phyloP scores from a whole-genome alignment of 192 early-diverging fungal species.

The Mortierella alpina region DNA sequence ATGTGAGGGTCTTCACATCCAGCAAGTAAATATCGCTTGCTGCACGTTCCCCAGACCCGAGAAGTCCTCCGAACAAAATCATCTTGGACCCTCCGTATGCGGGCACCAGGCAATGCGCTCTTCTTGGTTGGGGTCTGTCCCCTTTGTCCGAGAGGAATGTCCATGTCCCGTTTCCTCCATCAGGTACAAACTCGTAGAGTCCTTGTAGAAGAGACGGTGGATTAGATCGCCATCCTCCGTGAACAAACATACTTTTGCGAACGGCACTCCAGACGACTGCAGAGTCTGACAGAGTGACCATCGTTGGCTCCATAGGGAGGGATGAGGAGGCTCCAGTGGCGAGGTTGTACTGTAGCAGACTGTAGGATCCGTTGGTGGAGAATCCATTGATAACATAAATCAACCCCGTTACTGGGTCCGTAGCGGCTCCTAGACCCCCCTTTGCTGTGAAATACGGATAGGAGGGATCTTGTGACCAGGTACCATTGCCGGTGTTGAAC shows the following conservation, averaged over 20 bases:
- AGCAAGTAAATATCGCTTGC: slow-evolving; percentile 16
- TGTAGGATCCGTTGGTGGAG: not conserved
- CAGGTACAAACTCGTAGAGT: not conserved
- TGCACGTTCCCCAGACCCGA: too few species aligned
- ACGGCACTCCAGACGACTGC: not conserved
- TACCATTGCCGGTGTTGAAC: not conserved
- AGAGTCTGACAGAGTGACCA: not conserved
- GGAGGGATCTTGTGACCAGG: not conserved
- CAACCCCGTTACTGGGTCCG: slow-evolving; percentile 7
- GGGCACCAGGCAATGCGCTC: slow-evolving; percentile 6
- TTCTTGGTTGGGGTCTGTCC: not conserved
- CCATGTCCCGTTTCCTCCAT: not conserved
- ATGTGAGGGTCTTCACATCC: slow-evolving; percentile 11
- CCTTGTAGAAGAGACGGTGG: not conserved
- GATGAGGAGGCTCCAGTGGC: not conserved
- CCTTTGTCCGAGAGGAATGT: not conserved
- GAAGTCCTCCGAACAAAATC: slow-evolving; percentile 15
- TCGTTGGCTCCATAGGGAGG: not conserved
- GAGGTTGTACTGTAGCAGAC: not conserved
- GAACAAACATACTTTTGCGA: slow-evolving; percentile 1
- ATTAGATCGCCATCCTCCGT: not conserved
- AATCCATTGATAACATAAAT: slow-evolving; percentile 13
- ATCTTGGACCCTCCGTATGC: slow-evolving; percentile 21
- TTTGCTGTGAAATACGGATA: not conserved
- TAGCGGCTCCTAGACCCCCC: not conserved